Percentiles rank a stretch among this genome's conserved stretches.
phyloP scores from a whole-genome alignment of 768 basidiomycete genomes.

The Tulasnella calospora region DNA sequence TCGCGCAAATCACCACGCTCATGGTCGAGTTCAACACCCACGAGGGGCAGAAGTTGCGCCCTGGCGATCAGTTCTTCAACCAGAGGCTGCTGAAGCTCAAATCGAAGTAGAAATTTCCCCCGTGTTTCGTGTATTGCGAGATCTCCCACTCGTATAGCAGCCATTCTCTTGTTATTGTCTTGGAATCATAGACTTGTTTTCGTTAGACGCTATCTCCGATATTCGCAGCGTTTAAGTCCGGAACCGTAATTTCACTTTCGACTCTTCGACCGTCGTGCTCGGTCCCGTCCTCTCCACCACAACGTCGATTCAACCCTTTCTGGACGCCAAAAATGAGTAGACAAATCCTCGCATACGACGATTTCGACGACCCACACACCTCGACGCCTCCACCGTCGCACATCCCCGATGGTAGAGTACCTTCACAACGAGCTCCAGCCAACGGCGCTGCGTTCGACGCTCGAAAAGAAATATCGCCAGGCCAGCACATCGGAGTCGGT shows the following conservation, averaged over 20 bases:
- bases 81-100: neutral
- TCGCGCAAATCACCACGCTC: constrained; percentile 1
- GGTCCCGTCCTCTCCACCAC: neutral
- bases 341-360: neutral
- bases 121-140: neutral
- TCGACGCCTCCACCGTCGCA: neutral
- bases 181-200: neutral
- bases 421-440: neutral
- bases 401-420: neutral
- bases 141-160: neutral
- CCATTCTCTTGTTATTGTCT: neutral
- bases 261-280: neutral
- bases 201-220: neutral
- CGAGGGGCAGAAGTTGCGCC: neutral
- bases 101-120: neutral
- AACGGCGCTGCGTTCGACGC: neutral
- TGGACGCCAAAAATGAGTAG: neutral
- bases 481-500: neutral
- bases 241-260: neutral
- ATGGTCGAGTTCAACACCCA: constrained; percentile 12
- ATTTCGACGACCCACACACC: neutral
- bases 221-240: neutral
- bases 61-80: neutral
- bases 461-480: neutral
- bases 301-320: neutral